Base-by-base conservation (phyloP, 352 stramenopile genomes). In the Phytophthora macrochlamydospora region DNA sequence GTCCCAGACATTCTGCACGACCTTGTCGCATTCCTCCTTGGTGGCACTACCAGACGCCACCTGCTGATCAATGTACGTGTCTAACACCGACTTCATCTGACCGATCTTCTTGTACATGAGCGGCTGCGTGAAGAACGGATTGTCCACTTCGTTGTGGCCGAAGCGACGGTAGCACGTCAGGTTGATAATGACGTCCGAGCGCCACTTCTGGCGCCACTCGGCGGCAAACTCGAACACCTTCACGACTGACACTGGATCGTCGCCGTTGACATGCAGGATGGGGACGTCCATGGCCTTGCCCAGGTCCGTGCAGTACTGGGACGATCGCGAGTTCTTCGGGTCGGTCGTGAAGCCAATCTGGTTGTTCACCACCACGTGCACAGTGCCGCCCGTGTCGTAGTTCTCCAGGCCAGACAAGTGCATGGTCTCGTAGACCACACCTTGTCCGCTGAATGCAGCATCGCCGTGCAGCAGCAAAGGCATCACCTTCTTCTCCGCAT, bases 291-390 rank as follows among this genome's bases (percentile, higher is more conserved):
- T 98, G 42, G 97, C 97, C 79, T 99, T 99, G 18, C 94, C 98
- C 30, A 99, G 79, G 84, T 99, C 98, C 80, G 78, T 98, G 73
- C 94, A 98, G 77, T 99, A 99, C 7, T 96, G 85, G 7, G 97
- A 98, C 9, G 96, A 99, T 50, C 98, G 91, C 48, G 89, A 94
- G 68, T 99, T 93, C 68, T 98, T 97, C 13, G 97, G 97, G 62
- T 99, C 87, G 7, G 98, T 99, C 14, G 98, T 99, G 77, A 99
- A 99, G 13, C 89, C 92, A 28, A 98, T 95, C 76, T 98, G 95
- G 70, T 99, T 99, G 83, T 99, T 99, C 58, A 99, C 97, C 65
- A 99, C 96, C 14, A 99, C 92, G 76, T 99, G 97, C 65, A 99
- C 97, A 11, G 97, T 99, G 48, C 98, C 98, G 43, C 97, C 97